These are phyloP conservation scores for Mallotus repandus DNA, from an alignment of 441 rosid genomes.

Conservation along the genomic window DNA sequence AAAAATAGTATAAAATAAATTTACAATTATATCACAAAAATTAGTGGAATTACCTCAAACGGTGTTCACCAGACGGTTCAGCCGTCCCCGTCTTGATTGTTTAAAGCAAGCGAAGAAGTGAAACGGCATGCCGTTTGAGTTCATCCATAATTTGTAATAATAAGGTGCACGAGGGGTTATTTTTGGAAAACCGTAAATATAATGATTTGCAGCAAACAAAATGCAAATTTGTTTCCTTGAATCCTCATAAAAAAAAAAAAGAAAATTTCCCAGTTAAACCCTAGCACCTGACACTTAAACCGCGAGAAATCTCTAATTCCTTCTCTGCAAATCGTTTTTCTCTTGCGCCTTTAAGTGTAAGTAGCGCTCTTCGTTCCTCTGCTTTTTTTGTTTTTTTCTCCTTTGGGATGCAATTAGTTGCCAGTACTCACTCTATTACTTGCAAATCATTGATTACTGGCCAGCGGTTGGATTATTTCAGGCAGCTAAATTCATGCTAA, in stretches of 20 bases:
- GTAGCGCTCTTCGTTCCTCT: background rate
- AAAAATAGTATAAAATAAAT: too few relatives aligned
- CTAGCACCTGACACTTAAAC: conserved; percentile 20
- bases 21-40: too few relatives aligned
- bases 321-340: conserved; percentile 6
- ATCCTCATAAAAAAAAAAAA: background rate
- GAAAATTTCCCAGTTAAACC: conserved; percentile 11
- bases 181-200: background rate
- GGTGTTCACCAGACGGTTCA: too few relatives aligned
- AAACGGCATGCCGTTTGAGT: background rate
- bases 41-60: too few relatives aligned
- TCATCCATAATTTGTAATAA: background rate
- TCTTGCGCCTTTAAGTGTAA: conserved; percentile 17
- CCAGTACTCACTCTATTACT: background rate
- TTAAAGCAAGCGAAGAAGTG: too few relatives aligned
- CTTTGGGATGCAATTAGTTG: background rate
- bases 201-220: too few relatives aligned
- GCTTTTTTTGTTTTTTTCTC: background rate
- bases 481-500: too few relatives aligned
- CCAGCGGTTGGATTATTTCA: too few relatives aligned
- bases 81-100: too few relatives aligned
- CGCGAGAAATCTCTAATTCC: conserved; percentile 8
- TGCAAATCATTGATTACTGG: too few relatives aligned
- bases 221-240: background rate
- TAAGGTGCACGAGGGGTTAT: background rate